phyloP scores from a whole-genome alignment of 2,329 filamentous ascomycete genomes.

The Exophiala spinifera region DNA sequence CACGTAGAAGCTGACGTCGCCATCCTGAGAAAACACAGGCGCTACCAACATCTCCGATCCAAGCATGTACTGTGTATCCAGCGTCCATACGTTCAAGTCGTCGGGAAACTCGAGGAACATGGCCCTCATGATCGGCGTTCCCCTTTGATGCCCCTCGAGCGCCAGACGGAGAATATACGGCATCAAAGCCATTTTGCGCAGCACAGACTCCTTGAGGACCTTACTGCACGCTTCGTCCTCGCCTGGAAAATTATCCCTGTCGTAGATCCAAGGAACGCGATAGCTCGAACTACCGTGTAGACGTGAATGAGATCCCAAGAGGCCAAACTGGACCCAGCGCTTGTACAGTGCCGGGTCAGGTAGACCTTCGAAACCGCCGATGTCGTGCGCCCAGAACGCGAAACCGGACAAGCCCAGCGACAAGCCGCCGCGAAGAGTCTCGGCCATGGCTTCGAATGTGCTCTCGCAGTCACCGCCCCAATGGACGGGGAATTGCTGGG shows the following conservation, averaged over 20 bases:
- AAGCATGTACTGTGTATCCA: constrained; percentile 73
- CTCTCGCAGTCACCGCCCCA: constrained; percentile 76
- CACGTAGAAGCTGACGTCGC: constrained; percentile 64
- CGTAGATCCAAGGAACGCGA: constrained; percentile 72
- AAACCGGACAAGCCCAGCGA: constrained; percentile 63
- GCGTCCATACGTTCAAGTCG: constrained; percentile 64
- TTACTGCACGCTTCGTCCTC: constrained; percentile 53
- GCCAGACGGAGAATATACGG: constrained; percentile 58
- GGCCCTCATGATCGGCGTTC: constrained; percentile 62
- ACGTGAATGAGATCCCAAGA: constrained; percentile 67
- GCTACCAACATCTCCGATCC: constrained; percentile 62
- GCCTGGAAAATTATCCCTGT: constrained; percentile 34
- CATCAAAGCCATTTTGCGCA: constrained; percentile 55
- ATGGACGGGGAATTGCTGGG: constrained; percentile 65
- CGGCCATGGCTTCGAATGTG: constrained; percentile 69
- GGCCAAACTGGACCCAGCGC: constrained; percentile 73
- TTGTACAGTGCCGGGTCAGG: constrained; percentile 70
- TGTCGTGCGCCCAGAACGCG: constrained; percentile 68
- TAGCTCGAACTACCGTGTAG: constrained; percentile 69
- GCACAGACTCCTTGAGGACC: constrained; percentile 54
- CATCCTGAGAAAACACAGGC: constrained; percentile 62
- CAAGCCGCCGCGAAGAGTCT: constrained; percentile 65
- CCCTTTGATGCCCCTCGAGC: constrained; percentile 49
- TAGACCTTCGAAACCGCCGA: constrained; percentile 68
- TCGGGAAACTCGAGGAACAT: constrained; percentile 69